phyloP scores from a whole-genome alignment of 179 eudicot species.

The Silene coronaria region DNA sequence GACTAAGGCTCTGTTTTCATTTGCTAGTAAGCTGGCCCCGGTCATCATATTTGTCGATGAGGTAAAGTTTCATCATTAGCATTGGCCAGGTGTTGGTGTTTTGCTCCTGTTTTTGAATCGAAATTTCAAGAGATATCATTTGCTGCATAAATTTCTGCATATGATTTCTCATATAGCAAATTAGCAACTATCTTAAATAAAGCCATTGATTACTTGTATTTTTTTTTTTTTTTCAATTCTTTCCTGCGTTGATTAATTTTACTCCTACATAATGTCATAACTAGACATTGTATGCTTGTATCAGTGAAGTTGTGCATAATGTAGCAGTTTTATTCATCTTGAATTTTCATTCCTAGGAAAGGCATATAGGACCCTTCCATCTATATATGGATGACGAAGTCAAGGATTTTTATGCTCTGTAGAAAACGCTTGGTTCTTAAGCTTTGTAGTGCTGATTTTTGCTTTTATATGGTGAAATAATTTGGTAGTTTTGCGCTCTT shows the following conservation, averaged over 20 bases:
- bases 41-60: slow-evolving; percentile 97
- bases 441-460: background rate
- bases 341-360: no score
- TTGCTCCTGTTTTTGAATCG: background rate
- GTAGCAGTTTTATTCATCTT: background rate
- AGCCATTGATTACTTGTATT: no score
- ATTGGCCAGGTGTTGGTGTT: background rate
- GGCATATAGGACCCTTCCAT: no score
- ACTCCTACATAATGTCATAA: background rate
- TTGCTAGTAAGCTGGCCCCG: slow-evolving; percentile 96
- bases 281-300: background rate
- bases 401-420: background rate
- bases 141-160: background rate
- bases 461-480: background rate
- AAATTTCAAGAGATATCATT: background rate
- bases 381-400: background rate
- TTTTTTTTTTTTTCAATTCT: no score
- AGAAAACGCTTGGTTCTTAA: background rate
- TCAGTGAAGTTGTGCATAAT: background rate
- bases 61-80: slow-evolving; percentile 41
- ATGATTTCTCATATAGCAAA: background rate
- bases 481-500: background rate
- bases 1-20: slow-evolving; percentile 97
- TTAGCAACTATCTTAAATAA: background rate
- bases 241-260: background rate